Percentiles rank a stretch among this genome's conserved stretches.
Conservation (phyloP, 1,139 yeast species). For the Kodamaea alishanica region DNA sequence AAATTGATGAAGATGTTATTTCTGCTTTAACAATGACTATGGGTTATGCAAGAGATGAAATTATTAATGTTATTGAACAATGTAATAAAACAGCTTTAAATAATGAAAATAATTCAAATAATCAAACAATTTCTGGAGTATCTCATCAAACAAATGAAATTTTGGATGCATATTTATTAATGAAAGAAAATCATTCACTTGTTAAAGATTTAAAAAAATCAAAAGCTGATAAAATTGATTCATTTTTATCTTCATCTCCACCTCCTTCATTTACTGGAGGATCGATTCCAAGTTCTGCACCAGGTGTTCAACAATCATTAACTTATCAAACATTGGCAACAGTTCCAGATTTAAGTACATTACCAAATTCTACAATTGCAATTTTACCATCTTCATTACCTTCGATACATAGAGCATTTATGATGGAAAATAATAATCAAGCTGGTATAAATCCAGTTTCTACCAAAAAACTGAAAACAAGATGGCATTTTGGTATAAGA, state of each 20-base stretch:
- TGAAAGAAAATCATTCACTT: constrained; percentile 76
- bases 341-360: constrained; percentile 48
- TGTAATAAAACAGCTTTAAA: constrained; percentile 39
- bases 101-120: constrained; percentile 1
- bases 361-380: constrained; percentile 72
- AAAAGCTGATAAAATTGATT: constrained; percentile 49
- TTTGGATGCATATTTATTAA: constrained; percentile 83
- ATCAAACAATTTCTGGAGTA: constrained; percentile 16
- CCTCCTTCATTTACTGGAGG: constrained; percentile 28
- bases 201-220: constrained; percentile 62
- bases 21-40: constrained; percentile 76
- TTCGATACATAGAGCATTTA: constrained; percentile 88
- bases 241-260: constrained; percentile 49
- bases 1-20: constrained; percentile 76
- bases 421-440: constrained; percentile 57
- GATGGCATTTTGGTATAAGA: constrained; percentile 99
- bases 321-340: constrained; percentile 50
- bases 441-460: constrained; percentile 69
- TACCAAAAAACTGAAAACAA: constrained; percentile 81
- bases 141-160: constrained; percentile 59
- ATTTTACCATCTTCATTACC: constrained; percentile 92
- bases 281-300: constrained; percentile 22
- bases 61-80: constrained; percentile 62
- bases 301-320: constrained; percentile 47
- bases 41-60: constrained; percentile 91